Percentiles rank a stretch among this genome's conserved stretches.
Conservation (phyloP, 768 basidiomycete species). For the Leccinum boreale region DNA sequence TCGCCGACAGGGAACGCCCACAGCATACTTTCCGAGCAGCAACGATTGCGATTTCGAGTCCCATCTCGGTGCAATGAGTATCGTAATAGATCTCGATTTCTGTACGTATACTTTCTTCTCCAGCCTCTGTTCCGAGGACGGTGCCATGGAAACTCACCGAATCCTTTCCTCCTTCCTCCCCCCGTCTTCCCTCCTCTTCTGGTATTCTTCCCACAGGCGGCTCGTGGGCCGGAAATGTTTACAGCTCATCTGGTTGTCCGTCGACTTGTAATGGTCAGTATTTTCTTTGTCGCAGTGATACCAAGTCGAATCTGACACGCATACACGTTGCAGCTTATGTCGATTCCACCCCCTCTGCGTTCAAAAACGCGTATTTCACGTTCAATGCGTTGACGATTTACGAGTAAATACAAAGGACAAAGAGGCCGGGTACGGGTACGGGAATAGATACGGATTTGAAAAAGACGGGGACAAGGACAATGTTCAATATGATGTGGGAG, state of each 20-base stretch:
- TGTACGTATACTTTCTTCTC: conserved; percentile 13
- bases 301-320: conserved; percentile 10
- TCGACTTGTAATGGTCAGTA: conserved; percentile 27
- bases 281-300: neutral
- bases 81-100: conserved; percentile 53
- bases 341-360: conserved; percentile 36
- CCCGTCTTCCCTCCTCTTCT: neutral
- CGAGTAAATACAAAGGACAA: conserved; percentile 11
- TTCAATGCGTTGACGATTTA: conserved; percentile 38
- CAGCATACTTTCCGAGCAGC: conserved; percentile 56
- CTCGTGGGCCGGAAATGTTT: conserved; percentile 28
- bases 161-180: neutral
- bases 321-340: conserved; percentile 24
- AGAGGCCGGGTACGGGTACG: neutral
- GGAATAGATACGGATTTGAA: neutral
- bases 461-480: neutral
- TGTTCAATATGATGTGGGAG: neutral
- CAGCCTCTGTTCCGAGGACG: neutral
- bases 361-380: conserved; percentile 39
- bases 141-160: neutral
- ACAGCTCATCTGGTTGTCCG: conserved; percentile 23
- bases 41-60: conserved; percentile 53
- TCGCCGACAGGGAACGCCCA: conserved; percentile 48
- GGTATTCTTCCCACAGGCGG: conserved; percentile 17
- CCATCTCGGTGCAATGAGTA: conserved; percentile 55